Conservation (phyloP, 345 rosid genomes). For the Pelargonium nanum region DNA sequence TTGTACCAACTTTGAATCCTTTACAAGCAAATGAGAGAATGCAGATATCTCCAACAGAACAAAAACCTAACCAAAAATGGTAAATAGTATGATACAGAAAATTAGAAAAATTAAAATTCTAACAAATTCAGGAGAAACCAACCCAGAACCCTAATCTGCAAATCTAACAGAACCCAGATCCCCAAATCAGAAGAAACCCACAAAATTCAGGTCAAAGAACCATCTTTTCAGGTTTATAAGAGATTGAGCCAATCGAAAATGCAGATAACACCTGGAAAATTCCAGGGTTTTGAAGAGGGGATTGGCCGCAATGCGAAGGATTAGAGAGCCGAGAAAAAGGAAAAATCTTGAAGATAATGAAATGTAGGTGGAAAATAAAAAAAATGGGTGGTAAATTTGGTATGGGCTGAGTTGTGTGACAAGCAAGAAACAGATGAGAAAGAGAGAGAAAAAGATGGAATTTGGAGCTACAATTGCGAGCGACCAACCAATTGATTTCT, state of each 20-base stretch:
- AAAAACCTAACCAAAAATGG: neutral
- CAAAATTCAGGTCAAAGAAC: neutral
- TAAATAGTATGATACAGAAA: neutral
- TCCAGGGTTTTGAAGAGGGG: too few species aligned
- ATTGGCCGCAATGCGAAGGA: too few species aligned
- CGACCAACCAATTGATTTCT: too few species aligned
- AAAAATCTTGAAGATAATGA: neutral
- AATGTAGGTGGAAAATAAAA: neutral
- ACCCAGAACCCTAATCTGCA: slow-evolving; percentile 14
- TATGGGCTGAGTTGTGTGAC: neutral
- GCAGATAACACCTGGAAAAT: too few species aligned
- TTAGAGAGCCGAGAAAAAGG: neutral
- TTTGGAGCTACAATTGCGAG: too few species aligned
- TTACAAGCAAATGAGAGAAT: too few species aligned
- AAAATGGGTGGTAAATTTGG: neutral
- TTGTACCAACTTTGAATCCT: too few species aligned
- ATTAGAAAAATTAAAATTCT: too few species aligned
- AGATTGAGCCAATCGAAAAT: too few species aligned
- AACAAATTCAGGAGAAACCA: slow-evolving; percentile 2
- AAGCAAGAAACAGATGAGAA: neutral
- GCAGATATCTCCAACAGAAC: neutral
- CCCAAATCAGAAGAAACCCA: slow-evolving; percentile 2
- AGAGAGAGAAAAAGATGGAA: neutral
- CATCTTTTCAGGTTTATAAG: too few species aligned
- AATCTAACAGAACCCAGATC: slow-evolving; percentile 10